Base-by-base conservation (phyloP, 73 alveolate species). In the Breviolum minutum region DNA sequence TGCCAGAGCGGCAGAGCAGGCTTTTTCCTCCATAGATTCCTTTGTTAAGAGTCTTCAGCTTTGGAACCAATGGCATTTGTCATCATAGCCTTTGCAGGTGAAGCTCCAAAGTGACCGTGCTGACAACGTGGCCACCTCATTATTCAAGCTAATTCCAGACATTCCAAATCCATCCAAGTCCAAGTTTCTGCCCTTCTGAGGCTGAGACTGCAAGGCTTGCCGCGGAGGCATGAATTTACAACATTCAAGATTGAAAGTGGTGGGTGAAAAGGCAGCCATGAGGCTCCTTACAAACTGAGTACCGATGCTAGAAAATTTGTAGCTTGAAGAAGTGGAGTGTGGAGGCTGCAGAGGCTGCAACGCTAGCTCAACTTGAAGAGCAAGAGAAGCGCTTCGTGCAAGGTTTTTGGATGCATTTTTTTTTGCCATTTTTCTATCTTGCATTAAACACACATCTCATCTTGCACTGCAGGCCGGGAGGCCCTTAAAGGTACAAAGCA, bases 71-170 rank as follows among this genome's bases (percentile, higher is more conserved):
- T 17, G 24, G 77, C 77, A 68, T 1, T 14, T 68, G 77, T 11
- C 74, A n/a, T n/a, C n/a, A n/a, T n/a, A n/a, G n/a, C 6, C 14
- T 71, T 71, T 13, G 32, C 10, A 87, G 95, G 95, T 83, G 83
- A 87, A 87, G 95, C 83, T 87, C 64, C 95, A 87, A 74, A 87
- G 84, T 60, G 95, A 87, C 84, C 95, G 95, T 66, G 83, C 77
- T 54, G 82, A 71, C 27, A 87, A 68, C 69, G 95, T 54, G 54
- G 17, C 68, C n/a, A 24, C 83, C 95, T 87, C 48, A 32, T 29
- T 6, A n/a, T n/a, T 24, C 85, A 76, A 24, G 54, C 30, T 6
- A 73, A 26, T 48, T 40, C 54, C 0, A 40, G 83, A 24, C 27
- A 40, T 71, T 0, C 81, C 10, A 30, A 22, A 29, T 5, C 82